Percentiles rank a stretch among this genome's conserved stretches.
phyloP scores from a whole-genome alignment of 306 rosid species.

The Alnus glutinosa region DNA sequence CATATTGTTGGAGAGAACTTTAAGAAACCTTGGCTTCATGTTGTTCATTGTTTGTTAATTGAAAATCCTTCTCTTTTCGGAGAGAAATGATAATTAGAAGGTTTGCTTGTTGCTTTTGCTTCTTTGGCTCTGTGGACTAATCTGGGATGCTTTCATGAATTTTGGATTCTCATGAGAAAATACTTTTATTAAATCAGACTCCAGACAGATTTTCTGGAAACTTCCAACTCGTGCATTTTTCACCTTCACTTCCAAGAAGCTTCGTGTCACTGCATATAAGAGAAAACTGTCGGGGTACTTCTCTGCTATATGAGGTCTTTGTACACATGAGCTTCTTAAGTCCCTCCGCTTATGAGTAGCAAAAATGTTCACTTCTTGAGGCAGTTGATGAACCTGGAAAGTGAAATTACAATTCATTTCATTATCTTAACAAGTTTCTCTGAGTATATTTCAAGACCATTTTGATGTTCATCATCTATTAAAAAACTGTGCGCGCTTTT shows the following conservation, averaged over 20 bases:
- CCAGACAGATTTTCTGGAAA: neutral
- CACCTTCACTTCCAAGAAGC: neutral
- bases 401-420: neutral
- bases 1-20: neutral
- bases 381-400: neutral
- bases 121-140: neutral
- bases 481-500: neutral
- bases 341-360: neutral
- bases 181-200: neutral
- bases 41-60: neutral
- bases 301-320: neutral
- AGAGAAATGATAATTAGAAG: neutral
- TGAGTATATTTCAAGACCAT: neutral
- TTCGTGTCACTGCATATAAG: neutral
- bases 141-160: neutral
- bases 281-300: neutral
- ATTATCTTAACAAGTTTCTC: neutral
- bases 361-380: neutral
- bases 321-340: neutral
- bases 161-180: neutral
- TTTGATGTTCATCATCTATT: neutral
- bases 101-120: neutral
- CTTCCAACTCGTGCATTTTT: neutral
- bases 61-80: neutral
- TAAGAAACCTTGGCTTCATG: neutral